These are phyloP conservation scores for Amphichorda felina DNA, from an alignment of 2,329 filamentous ascomycete species.

Conservation along the genomic window DNA sequence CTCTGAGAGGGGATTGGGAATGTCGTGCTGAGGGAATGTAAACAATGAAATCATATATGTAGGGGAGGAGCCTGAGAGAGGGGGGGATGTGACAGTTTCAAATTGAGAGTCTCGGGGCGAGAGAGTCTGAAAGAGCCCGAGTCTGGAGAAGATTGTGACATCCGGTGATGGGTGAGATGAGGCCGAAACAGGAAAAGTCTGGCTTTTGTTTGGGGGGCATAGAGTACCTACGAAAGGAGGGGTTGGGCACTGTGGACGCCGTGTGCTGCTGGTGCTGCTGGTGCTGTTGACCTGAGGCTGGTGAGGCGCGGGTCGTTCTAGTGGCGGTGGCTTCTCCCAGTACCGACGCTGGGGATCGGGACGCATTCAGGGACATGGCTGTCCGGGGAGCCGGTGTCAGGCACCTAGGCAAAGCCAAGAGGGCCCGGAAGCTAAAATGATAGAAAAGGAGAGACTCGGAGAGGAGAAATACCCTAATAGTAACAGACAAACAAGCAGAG, in stretches of 20 bases:
- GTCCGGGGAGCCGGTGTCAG: background rate
- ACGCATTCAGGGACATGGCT: background rate
- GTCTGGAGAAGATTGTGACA: background rate
- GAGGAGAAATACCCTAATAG: too few species aligned
- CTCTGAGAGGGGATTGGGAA: too few species aligned
- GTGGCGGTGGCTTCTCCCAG: background rate
- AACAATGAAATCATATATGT: background rate
- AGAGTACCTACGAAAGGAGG: slow-evolving; percentile 1
- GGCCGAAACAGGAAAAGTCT: too few species aligned
- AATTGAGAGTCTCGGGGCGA: background rate
- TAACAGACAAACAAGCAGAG: too few species aligned
- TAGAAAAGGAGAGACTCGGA: too few species aligned
- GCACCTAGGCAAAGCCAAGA: too few species aligned
- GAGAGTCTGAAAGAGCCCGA: background rate
- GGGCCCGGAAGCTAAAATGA: too few species aligned
- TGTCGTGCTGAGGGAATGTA: too few species aligned
- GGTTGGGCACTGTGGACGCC: slow-evolving; percentile 1
- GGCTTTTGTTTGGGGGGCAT: background rate
- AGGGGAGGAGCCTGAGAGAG: background rate
- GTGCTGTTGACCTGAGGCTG: too few species aligned
- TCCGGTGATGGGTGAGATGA: too few species aligned
- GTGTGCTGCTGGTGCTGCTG: too few species aligned
- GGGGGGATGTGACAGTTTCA: background rate
- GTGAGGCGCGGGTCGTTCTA: background rate
- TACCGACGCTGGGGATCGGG: background rate